phyloP scores from a whole-genome alignment of 169 alveolate genomes.

The Cryptosporidium ryanae region DNA sequence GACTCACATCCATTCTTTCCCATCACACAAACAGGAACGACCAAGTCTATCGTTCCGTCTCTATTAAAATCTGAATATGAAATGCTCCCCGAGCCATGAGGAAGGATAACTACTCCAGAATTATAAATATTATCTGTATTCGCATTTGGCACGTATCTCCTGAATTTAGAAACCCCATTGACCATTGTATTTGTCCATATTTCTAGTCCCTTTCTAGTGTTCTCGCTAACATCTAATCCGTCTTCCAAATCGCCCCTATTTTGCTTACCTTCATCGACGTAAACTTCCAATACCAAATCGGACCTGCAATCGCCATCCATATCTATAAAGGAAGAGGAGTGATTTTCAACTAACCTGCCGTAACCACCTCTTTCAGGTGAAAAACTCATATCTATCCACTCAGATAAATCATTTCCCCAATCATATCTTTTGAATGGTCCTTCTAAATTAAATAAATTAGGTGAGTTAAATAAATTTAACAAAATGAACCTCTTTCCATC shows the following conservation, averaged over 20 bases:
- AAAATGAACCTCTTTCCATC: slow-evolving; percentile 75
- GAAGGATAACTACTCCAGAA: slow-evolving; percentile 1
- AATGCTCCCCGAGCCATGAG: slow-evolving; percentile 77
- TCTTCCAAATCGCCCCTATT: neutral
- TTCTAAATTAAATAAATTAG: neutral
- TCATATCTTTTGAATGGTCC: slow-evolving; percentile 7
- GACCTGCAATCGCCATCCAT: slow-evolving; percentile 88
- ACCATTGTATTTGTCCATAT: slow-evolving; percentile 49
- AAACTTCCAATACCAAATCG: slow-evolving; percentile 83
- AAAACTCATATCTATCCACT: slow-evolving; percentile 72
- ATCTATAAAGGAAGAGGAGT: slow-evolving; percentile 87
- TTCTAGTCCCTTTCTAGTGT: slow-evolving; percentile 42
- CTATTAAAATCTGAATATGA: slow-evolving; percentile 84
- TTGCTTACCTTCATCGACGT: slow-evolving; percentile 57
- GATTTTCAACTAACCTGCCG: slow-evolving; percentile 78
- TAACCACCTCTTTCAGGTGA: slow-evolving; percentile 67
- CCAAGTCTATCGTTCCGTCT: slow-evolving; percentile 86
- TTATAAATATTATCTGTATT: slow-evolving; percentile 8
- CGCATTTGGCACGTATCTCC: neutral
- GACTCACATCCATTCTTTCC: slow-evolving; percentile 34
- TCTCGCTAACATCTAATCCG: neutral
- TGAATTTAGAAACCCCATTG: slow-evolving; percentile 10
- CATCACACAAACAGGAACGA: slow-evolving; percentile 81
- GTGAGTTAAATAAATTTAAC: neutral
- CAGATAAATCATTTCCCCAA: slow-evolving; percentile 42